Evolutionary conservation across 169 alveolate species (phyloP).

Genomic region (Plasmodium sp.): DNA sequence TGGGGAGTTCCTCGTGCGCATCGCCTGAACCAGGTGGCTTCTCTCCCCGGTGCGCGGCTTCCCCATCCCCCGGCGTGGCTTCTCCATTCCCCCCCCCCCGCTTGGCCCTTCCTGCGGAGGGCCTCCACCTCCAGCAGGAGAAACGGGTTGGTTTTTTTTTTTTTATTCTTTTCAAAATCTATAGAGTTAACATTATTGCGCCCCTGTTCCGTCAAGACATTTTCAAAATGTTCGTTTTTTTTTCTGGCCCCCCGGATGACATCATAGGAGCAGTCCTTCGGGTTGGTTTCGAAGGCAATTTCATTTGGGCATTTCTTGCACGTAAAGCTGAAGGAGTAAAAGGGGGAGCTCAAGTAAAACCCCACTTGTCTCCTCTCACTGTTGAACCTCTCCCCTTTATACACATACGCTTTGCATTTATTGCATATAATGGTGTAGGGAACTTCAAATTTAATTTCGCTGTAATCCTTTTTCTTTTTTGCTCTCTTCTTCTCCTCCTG

Average conservation of each 20-base stretch:
- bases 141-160: constrained; percentile 43
- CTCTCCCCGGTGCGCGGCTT: neutral
- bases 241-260: constrained; percentile 84
- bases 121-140: constrained; percentile 37
- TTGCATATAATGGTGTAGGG: constrained; percentile 87
- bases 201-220: constrained; percentile 38
- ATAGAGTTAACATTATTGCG: constrained; percentile 33
- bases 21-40: neutral
- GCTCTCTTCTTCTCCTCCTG: constrained; percentile 61
- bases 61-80: neutral
- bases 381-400: constrained; percentile 89
- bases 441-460: constrained; percentile 82
- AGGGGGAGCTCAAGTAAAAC: constrained; percentile 80
- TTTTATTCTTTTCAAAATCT: constrained; percentile 40
- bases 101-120: neutral
- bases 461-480: constrained; percentile 44
- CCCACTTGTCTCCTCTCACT: constrained; percentile 86
- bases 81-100: too few relatives aligned
- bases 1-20: neutral
- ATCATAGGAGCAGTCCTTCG: constrained; percentile 83
- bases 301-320: constrained; percentile 81
- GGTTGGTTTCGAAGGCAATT: constrained; percentile 86
- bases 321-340: constrained; percentile 84
- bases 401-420: constrained; percentile 80
- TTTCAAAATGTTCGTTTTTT: constrained; percentile 78